Evolutionary conservation across 441 rosid species (phyloP).

Genomic region (Breynia disticha): DNA sequence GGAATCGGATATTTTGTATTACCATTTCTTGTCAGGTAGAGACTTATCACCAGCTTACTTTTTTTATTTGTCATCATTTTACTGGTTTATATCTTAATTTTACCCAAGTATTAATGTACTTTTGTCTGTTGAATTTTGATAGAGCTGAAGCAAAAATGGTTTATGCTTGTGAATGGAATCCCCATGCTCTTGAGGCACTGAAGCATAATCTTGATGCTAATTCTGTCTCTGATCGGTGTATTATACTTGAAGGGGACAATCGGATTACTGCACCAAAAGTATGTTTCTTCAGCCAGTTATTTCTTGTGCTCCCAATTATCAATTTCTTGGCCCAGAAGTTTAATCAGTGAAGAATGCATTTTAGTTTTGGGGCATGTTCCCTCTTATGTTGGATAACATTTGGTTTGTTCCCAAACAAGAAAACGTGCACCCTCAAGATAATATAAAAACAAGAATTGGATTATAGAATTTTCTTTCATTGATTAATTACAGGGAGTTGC

Average conservation of each 20-base stretch:
- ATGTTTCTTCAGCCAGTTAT: constrained; percentile 11
- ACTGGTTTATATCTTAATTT: neutral
- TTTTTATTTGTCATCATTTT: neutral
- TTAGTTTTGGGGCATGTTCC: no score
- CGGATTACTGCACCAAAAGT: constrained; percentile 64
- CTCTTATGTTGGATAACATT: no score
- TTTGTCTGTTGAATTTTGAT: constrained; percentile 17
- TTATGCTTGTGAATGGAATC: constrained; percentile 97
- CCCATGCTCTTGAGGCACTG: constrained; percentile 79
- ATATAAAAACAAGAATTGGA: no score
- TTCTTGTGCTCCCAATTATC: no score
- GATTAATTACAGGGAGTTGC: constrained; percentile 62
- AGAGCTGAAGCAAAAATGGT: constrained; percentile 80
- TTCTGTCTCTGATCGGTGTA: constrained; percentile 63
- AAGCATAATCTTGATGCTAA: constrained; percentile 56
- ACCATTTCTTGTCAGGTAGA: constrained; percentile 88
- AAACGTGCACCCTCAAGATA: no score
- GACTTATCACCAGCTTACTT: neutral
- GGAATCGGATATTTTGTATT: constrained; percentile 87
- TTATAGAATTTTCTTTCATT: neutral
- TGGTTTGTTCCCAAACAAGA: no score
- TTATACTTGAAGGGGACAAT: constrained; percentile 85
- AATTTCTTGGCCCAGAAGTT: no score
- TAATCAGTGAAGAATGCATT: no score
- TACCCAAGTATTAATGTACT: neutral